phyloP scores from a whole-genome alignment of 306 rosid genomes.

The Fagus sylvatica region DNA sequence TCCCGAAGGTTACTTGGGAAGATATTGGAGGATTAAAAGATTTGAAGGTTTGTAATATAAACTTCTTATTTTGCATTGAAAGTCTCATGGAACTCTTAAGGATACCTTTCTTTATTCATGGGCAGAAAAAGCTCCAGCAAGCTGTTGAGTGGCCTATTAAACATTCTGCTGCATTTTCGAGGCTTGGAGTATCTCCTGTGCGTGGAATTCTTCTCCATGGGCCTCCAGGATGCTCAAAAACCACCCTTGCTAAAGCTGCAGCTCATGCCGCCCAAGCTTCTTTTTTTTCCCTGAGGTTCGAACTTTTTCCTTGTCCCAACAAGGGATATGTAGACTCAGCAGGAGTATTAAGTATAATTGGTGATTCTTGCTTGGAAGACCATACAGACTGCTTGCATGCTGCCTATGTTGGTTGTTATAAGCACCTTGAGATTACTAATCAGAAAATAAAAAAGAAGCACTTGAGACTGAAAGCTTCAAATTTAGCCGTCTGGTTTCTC shows the following conservation, averaged over 20 bases:
- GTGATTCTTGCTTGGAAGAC: not conserved
- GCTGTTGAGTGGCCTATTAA: slow-evolving; percentile 94
- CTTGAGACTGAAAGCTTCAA: not conserved
- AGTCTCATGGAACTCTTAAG: slow-evolving; percentile 12
- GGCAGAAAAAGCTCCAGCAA: slow-evolving; percentile 83
- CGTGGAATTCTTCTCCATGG: slow-evolving; percentile 96
- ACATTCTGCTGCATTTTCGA: slow-evolving; percentile 61
- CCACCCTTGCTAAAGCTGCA: slow-evolving; percentile 95
- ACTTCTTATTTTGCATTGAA: slow-evolving; percentile 20
- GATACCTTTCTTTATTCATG: slow-evolving; percentile 20
- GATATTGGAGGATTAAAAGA: slow-evolving; percentile 88
- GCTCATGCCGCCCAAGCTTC: slow-evolving; percentile 93
- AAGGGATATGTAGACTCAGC: not conserved
- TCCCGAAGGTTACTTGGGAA: slow-evolving; percentile 91
- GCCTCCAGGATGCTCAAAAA: slow-evolving; percentile 97
- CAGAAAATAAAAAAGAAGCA: not conserved
- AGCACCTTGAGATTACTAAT: no score
- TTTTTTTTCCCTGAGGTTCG: slow-evolving; percentile 89
- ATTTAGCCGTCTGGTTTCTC: not conserved
- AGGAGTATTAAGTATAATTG: not conserved
- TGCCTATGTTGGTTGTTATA: not conserved
- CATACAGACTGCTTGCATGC: not conserved
- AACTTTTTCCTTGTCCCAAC: not conserved
- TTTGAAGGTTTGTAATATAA: slow-evolving; percentile 63
- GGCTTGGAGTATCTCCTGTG: slow-evolving; percentile 81